phyloP scores from a whole-genome alignment of 495 filamentous ascomycete genomes.

The Xylaria sp. region DNA sequence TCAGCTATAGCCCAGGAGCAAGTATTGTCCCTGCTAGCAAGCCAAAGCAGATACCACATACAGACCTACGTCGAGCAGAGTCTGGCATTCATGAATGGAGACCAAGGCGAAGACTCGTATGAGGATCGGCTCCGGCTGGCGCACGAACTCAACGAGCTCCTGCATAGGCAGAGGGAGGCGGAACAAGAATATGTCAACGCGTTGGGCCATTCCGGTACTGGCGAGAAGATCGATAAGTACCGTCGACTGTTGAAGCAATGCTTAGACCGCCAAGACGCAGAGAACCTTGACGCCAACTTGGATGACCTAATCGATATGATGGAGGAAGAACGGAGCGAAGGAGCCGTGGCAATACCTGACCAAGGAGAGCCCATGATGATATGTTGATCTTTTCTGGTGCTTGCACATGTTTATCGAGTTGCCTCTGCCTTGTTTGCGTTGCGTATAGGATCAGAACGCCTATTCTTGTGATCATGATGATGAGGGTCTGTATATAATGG shows the following conservation, averaged over 20 bases:
- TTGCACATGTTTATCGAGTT: not conserved
- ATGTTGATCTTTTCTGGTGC: conserved; percentile 21
- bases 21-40: conserved; percentile 47
- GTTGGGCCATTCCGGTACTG: conserved; percentile 51
- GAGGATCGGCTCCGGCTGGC: conserved; percentile 49
- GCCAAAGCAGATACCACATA: conserved; percentile 51
- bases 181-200: conserved; percentile 58
- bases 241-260: conserved; percentile 52
- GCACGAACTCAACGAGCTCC: conserved; percentile 45
- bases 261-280: conserved; percentile 53
- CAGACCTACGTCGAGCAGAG: conserved; percentile 44
- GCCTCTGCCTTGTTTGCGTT: not conserved
- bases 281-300: conserved; percentile 54
- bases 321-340: conserved; percentile 52
- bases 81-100: conserved; percentile 46
- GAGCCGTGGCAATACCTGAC: conserved; percentile 23
- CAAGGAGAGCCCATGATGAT: conserved; percentile 40
- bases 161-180: conserved; percentile 46
- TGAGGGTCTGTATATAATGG: conserved; percentile 6
- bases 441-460: not conserved
- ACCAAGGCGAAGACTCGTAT: conserved; percentile 39
- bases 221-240: conserved; percentile 58
- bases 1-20: conserved; percentile 43
- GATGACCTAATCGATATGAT: conserved; percentile 60
- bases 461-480: not conserved